These are phyloP conservation scores for Gracilaria domingensis DNA, from an alignment of 23 red algal genomes.

Conservation along the genomic window DNA sequence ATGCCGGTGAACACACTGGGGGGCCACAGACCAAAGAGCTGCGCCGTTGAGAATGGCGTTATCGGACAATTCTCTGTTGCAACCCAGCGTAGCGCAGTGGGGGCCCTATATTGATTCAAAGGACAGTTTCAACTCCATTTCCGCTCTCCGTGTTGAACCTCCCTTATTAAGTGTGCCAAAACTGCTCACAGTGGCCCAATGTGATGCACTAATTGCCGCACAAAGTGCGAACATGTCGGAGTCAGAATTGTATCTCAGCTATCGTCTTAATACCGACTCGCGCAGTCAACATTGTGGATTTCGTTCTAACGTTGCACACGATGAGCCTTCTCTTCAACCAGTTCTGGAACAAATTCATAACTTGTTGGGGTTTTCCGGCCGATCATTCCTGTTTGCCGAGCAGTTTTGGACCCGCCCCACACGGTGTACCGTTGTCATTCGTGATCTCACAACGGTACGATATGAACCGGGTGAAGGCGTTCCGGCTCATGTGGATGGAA, in stretches of 20 bases:
- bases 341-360: slow-evolving; percentile 12
- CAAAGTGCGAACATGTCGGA: slow-evolving; percentile 35
- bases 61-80: neutral
- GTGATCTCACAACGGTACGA: slow-evolving; percentile 69
- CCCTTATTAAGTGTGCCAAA: slow-evolving; percentile 33
- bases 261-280: slow-evolving; percentile 61
- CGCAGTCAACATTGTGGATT: slow-evolving; percentile 36
- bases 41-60: neutral
- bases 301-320: slow-evolving; percentile 23
- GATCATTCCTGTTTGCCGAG: slow-evolving; percentile 59
- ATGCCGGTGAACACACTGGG: neutral
- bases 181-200: slow-evolving; percentile 46
- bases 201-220: slow-evolving; percentile 37
- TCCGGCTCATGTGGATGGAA: slow-evolving; percentile 81
- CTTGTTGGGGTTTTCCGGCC: slow-evolving; percentile 22
- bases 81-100: neutral
- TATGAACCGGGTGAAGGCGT: slow-evolving; percentile 72
- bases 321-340: slow-evolving; percentile 14
- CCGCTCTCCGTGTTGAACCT: neutral
- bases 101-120: neutral
- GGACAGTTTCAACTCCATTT: neutral
- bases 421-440: slow-evolving; percentile 46
- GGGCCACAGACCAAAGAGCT: neutral
- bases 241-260: slow-evolving; percentile 73
- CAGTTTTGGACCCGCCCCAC: slow-evolving; percentile 45